Evolutionary conservation across 208 protist genomes (phyloP), one percentile per base, ranked within the genome.

Genomic region (Angomonas deanei): DNA sequence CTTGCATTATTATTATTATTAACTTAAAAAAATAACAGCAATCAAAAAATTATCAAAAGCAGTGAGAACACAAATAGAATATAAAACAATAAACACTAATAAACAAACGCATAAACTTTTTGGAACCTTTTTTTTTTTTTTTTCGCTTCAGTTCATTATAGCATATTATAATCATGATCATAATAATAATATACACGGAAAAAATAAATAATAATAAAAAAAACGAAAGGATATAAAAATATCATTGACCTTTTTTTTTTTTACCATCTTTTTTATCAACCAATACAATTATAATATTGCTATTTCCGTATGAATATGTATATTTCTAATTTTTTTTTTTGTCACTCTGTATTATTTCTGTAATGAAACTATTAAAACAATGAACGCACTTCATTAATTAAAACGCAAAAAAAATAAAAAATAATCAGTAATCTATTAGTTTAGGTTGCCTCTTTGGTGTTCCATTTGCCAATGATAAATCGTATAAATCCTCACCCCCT

Each of bases 241-340:
- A 24, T 21, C 13, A 13, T 4, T 32, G 53, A 58, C n/a, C 26
- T 11, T 66, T 59, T 31, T 66, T 33, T 52, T 57, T 59, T 52
- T 59, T 30, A 13, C 33, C 39, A 6, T 30, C 11, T 24, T 57
- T 48, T 15, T 30, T 34, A 10, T 4, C 26, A 27, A 24, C 3
- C 6, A 26, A 2, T 21, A 56, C 26, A 49, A 26, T 33, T 8
- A 6, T 13, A 33, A 31, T 52, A 63, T 63, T 53, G n/a, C 11
- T 53, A 53, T 53, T 27, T 53, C 5, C 21, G n/a, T 27, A 53
- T 53, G n/a, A n/a, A 42, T 42, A 42, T 53, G n/a, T 53, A 53
- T 53, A 53, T 53, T 53, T 24, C 21, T 53, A 28, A 42, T 15
- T 42, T 42, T 42, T 42, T 42, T 8, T 42, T 42, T n/a, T 42